Base-by-base conservation (phyloP, 495 filamentous ascomycete species). In the Talaromyces thailandensis region DNA sequence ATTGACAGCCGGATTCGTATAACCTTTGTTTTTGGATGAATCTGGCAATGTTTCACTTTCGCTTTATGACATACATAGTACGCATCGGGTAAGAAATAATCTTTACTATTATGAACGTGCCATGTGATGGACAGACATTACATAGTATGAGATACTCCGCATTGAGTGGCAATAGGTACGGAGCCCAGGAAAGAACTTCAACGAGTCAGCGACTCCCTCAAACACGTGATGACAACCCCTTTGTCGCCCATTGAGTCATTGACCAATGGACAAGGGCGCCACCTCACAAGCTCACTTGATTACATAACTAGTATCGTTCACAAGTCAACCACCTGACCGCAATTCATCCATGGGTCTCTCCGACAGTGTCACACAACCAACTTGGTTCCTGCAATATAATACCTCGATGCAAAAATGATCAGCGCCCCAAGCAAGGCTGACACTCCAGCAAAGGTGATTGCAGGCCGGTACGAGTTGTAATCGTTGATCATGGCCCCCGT, bases 401-500 rank as follows among this genome's bases (percentile, higher is more conserved):
- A 65, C 29, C 64, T 53, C 12, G 63, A 63, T 2, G 48, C 57
- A 16, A 62, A 53, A 14, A 66, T 40, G 23, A 67, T 40, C 12
- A 14, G 37, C 23, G 65, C 63, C 6, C 68, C 68, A 6, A 64
- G 11, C 16, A 71, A 18, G 21, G 61, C 63, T 9, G 24, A 43
- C 26, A 66, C 65, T 0, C 70, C 65, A 6, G 56, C 59, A 55
- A 73, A 71, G 2, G 65, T 61, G 29, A 65, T 64, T 14, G 65
- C 67, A 11, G 63, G 61, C 5, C 60, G 4, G 55, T 69, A 73
- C 11, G 48, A 40, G 16, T 64, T 66, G 61, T 68, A 64, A 9
- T 24, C 6, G 31, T 59, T 63, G 51, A 71, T 64, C 43, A 70
- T 58, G 0, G 64, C 71, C 2, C 74, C 73, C 23, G 60, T 68